Base-by-base conservation (phyloP, 2,329 filamentous ascomycete genomes). In the Alternaria triticimaculans region DNA sequence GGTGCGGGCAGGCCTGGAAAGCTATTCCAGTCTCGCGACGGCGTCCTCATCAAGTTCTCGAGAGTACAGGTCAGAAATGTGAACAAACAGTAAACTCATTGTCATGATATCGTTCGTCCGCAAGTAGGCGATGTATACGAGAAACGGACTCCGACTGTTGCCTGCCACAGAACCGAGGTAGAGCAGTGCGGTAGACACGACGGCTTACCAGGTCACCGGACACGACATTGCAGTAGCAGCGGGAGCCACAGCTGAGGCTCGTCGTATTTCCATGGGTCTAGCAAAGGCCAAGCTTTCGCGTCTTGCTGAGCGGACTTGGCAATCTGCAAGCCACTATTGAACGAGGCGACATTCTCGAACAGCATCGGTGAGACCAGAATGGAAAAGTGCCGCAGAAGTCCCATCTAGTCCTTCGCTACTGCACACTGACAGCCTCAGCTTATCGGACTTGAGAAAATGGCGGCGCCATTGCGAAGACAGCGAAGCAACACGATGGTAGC, bases 271-370 rank as follows among this genome's bases (percentile, higher is more conserved):
- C 21, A n/a, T 33, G 51, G n/a, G 44, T 53, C 43, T 41, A 28
- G 25, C 26, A 15, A 7, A 60, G 26, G 55, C 61, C 45, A 60
- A 60, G 61, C 60, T 55, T 51, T 33, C 14, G 14, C 11, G 43
- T 55, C 21, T 10, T 41, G 30, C 12, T 51, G 46, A 45, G 50
- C 43, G 25, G 60, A 30, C 58, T 62, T 62, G 54, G 58, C 62
- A 44, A 50, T 41, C 62, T 64, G 62, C 62, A 64, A 58, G 54
- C 30, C 53, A 55, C 45, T 51, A 63, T 63, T 55, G 61, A 20
- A 51, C 43, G 50, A 33, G 49, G 23, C 33, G 30, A 33, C n/a
- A 30, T 28, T 14, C 18, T 55, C n/a, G 23, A 30, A 33, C 33
- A 26, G 14, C 50, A 33, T 21, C 21, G 49, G 43, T n/a, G 41